Evolutionary conservation across 371 early-diverging fungal genomes (phyloP), one percentile per base, ranked within the genome.

Genomic region (Apophysomyces ossiformis): DNA sequence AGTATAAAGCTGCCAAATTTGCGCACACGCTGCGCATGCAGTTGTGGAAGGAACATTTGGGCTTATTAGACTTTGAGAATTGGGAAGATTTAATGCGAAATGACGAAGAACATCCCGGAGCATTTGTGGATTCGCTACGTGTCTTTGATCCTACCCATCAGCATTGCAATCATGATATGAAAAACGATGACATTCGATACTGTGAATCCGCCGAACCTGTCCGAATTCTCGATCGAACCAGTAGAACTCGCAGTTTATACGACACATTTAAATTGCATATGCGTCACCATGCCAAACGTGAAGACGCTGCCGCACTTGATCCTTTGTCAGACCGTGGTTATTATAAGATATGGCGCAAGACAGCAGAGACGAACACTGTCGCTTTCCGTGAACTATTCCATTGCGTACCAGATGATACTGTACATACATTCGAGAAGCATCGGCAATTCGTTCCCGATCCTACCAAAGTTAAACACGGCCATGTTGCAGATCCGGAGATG

Each of bases 41-140:
- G 44, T 70, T 96, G n/a, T 94, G 93, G 79, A 89, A 89, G 61
- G 96, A 96, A 68, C 96, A 96, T 70, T 68, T 92, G 11, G 96
- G 96, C 7, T 69, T 93, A 1, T 64, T 92, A 11, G 78, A 79
- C 11, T 70, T 73, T 18, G 66, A 76, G 8, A 76, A 82, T n/a
- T 80, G 82, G 82, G 62, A 69, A 16, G 46, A 66, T 7, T 50
- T 77, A 44, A 56, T 74, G 72, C 39, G 74, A 70, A 16, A 72
- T 72, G 21, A n/a, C 5, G 54, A 50, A 16, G 54, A 50, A 4
- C 9, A 21, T 21, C 21, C 21, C 2, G 21, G n/a, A 21, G 54
- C 9, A 2, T 4, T 21, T 5, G n/a, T 50, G 9, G 54, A 21
- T 21, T 50, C 18, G 8, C 21, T 50, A 7, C 16, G 21, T 9